A percentile compares a stretch with the other conserved stretches of the same genome.
Conservation (phyloP, 2,329 filamentous ascomycete species). For the Albifimbria verrucaria region DNA sequence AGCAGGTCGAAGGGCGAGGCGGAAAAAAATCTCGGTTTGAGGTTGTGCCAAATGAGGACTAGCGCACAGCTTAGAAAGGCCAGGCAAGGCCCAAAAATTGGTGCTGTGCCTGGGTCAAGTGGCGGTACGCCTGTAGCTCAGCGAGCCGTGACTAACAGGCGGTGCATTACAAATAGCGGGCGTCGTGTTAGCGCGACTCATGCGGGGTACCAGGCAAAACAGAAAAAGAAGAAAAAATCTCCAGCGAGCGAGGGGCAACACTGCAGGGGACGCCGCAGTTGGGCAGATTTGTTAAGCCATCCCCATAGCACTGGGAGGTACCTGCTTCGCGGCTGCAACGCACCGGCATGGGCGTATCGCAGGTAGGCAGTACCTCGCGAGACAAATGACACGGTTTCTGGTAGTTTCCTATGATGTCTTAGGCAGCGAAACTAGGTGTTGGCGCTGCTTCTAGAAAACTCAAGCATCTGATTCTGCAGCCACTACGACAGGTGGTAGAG, state of each 20-base stretch:
- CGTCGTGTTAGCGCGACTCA: not conserved
- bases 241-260: not conserved
- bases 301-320: not conserved
- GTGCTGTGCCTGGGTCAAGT: too few species aligned
- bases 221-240: not conserved
- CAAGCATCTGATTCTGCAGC: too few species aligned
- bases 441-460: too few species aligned
- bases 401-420: too few species aligned
- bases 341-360: too few species aligned
- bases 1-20: slow-evolving; percentile 22
- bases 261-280: not conserved
- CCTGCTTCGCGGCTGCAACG: not conserved
- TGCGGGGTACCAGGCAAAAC: not conserved
- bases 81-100: not conserved
- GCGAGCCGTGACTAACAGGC: not conserved
- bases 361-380: too few species aligned
- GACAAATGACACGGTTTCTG: too few species aligned
- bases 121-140: too few species aligned
- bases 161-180: not conserved
- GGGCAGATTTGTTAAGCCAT: not conserved
- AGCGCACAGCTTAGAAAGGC: slow-evolving; percentile 17
- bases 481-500: too few species aligned
- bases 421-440: too few species aligned
- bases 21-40: slow-evolving; percentile 32
- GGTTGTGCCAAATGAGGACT: slow-evolving; percentile 27